Evolutionary conservation across 257 asterid genomes (phyloP).

Genomic region (Capsicum baccatum): DNA sequence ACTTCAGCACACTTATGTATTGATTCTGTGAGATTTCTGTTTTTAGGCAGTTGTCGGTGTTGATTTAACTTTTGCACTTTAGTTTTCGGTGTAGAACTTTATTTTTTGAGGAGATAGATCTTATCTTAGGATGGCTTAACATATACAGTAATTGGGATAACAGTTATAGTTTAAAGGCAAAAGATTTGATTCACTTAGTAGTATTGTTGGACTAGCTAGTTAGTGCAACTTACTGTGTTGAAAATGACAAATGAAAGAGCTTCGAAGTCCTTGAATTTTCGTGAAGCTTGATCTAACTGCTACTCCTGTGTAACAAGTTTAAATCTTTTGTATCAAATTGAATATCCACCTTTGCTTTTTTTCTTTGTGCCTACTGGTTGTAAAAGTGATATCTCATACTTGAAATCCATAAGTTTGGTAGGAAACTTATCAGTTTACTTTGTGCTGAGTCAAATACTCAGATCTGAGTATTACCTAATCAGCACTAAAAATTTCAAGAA

Average conservation of each 20-base stretch:
- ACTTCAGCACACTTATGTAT: too few relatives aligned
- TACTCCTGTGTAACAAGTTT: background rate
- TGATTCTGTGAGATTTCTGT: too few relatives aligned
- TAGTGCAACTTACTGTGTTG: background rate
- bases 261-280: background rate
- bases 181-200: constrained; percentile 1
- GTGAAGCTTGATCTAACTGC: background rate
- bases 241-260: background rate
- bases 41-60: background rate
- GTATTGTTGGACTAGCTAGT: background rate
- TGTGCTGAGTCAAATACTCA: background rate
- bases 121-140: background rate
- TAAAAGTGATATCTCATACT: background rate
- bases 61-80: background rate
- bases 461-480: background rate
- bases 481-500: too few relatives aligned
- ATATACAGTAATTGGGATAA: background rate
- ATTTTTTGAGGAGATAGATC: background rate
- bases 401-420: background rate
- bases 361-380: background rate
- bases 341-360: constrained; percentile 1
- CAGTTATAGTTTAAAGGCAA: background rate
- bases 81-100: background rate
- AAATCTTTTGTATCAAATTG: background rate
- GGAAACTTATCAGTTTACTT: background rate